Evolutionary conservation across 2,329 filamentous ascomycete genomes (phyloP).

Genomic region (Xylaria sp.): DNA sequence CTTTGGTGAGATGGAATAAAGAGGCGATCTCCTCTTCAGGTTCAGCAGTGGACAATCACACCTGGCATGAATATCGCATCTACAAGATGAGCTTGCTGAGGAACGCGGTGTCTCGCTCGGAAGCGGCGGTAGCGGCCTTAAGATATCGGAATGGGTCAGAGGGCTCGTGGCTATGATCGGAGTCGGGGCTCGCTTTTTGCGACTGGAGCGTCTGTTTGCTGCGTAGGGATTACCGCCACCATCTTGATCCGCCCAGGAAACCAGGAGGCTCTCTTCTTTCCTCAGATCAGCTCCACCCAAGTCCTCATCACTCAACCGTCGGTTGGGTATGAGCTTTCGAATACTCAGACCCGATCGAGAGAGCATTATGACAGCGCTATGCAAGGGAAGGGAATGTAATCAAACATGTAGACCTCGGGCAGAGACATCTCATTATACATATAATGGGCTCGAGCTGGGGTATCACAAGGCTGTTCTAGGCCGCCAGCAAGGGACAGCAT

Average conservation of each 20-base stretch:
- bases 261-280: slow-evolving; percentile 29
- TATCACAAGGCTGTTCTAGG: slow-evolving; percentile 44
- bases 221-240: slow-evolving; percentile 42
- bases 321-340: slow-evolving; percentile 56
- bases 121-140: slow-evolving; percentile 53
- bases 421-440: slow-evolving; percentile 46
- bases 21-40: slow-evolving; percentile 49
- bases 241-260: slow-evolving; percentile 35
- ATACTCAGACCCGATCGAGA: slow-evolving; percentile 58
- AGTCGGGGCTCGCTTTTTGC: slow-evolving; percentile 50
- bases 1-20: slow-evolving; percentile 51
- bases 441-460: slow-evolving; percentile 44
- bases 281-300: slow-evolving; percentile 43
- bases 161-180: slow-evolving; percentile 54
- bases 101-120: slow-evolving; percentile 54
- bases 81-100: slow-evolving; percentile 60
- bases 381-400: slow-evolving; percentile 42
- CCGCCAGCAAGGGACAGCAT: slow-evolving; percentile 39
- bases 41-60: slow-evolving; percentile 45
- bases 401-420: slow-evolving; percentile 44
- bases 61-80: slow-evolving; percentile 52
- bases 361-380: slow-evolving; percentile 50
- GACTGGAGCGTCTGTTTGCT: slow-evolving; percentile 45
- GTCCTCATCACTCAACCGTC: slow-evolving; percentile 44
- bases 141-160: slow-evolving; percentile 55